These are phyloP conservation scores for Kwoniella sp. DNA, from an alignment of 768 basidiomycete genomes.

Conservation along the genomic window DNA sequence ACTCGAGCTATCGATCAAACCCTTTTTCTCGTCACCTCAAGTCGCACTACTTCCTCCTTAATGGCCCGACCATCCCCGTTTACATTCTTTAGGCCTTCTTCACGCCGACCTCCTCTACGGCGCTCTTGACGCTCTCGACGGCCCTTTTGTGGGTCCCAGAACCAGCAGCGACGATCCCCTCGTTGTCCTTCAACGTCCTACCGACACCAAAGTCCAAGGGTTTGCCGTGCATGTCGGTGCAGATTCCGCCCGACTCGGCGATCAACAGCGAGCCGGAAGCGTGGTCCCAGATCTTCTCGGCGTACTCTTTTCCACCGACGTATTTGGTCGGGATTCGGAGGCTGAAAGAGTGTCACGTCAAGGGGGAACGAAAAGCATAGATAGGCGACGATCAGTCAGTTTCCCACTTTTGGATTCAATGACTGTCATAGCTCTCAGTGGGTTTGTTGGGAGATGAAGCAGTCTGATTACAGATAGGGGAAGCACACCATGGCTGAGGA, in stretches of 20 bases:
- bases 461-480: too few species aligned
- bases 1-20: too few species aligned
- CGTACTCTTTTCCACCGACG: slow-evolving; percentile 65
- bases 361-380: background rate
- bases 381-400: background rate
- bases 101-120: slow-evolving; percentile 56
- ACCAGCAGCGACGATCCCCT: slow-evolving; percentile 81
- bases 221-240: slow-evolving; percentile 78
- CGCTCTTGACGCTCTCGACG: slow-evolving; percentile 72
- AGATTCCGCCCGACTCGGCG: slow-evolving; percentile 83
- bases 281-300: slow-evolving; percentile 99
- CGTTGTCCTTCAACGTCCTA: slow-evolving; percentile 80
- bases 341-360: slow-evolving; percentile 22
- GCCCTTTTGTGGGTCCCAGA: slow-evolving; percentile 70
- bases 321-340: slow-evolving; percentile 57
- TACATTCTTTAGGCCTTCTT: background rate
- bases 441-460: too few species aligned
- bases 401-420: too few species aligned
- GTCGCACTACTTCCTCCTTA: too few species aligned
- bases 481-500: too few species aligned
- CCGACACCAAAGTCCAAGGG: slow-evolving; percentile 84
- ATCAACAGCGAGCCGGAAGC: slow-evolving; percentile 83
- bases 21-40: too few species aligned
- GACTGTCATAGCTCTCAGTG: too few species aligned
- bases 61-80: too few species aligned